Percentiles rank a stretch among this genome's conserved stretches.
phyloP scores from a whole-genome alignment of 2,329 filamentous ascomycete species.

The Colletotrichum lentis region DNA sequence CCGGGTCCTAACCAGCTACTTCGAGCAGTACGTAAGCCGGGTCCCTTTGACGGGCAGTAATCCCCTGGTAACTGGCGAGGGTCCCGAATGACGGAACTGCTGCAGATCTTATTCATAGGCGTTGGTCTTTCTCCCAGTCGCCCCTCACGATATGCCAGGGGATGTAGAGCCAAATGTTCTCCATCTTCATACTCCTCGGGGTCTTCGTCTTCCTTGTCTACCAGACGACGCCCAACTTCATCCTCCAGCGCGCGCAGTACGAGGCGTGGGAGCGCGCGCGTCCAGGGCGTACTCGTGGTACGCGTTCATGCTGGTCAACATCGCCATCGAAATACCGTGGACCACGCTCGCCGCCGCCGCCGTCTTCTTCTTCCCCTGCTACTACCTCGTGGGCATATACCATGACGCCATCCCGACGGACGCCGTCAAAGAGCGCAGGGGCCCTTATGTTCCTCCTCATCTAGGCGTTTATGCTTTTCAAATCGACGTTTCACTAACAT shows the following conservation, averaged over 20 bases:
- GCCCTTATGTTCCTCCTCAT: conserved; percentile 70
- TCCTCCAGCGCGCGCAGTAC: conserved; percentile 70
- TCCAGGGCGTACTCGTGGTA: conserved; percentile 55
- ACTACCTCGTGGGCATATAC: conserved; percentile 71
- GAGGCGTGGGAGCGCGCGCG: conserved; percentile 71
- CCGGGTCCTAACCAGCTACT: conserved; percentile 61
- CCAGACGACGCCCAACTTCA: conserved; percentile 72
- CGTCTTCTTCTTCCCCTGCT: conserved; percentile 70
- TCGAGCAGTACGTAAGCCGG: conserved; percentile 69
- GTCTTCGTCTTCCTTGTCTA: conserved; percentile 69
- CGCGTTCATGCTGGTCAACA: conserved; percentile 69
- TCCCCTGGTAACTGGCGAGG: no score
- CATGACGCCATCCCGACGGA: conserved; percentile 53
- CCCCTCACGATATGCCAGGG: conserved; percentile 66
- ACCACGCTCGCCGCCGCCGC: conserved; percentile 68
- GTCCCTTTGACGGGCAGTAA: no score
- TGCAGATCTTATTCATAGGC: conserved; percentile 65
- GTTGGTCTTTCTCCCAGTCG: conserved; percentile 68
- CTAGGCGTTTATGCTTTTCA: conserved; percentile 69
- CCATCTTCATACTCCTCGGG: conserved; percentile 70
- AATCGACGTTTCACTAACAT: conserved; percentile 74
- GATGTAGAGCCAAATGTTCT: conserved; percentile 72
- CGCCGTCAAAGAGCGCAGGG: conserved; percentile 53
- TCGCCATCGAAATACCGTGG: conserved; percentile 70
- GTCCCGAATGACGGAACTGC: no score